Evolutionary conservation across 1,284 basidiomycete species (phyloP).

Genomic region (Ganoderma meredithae): DNA sequence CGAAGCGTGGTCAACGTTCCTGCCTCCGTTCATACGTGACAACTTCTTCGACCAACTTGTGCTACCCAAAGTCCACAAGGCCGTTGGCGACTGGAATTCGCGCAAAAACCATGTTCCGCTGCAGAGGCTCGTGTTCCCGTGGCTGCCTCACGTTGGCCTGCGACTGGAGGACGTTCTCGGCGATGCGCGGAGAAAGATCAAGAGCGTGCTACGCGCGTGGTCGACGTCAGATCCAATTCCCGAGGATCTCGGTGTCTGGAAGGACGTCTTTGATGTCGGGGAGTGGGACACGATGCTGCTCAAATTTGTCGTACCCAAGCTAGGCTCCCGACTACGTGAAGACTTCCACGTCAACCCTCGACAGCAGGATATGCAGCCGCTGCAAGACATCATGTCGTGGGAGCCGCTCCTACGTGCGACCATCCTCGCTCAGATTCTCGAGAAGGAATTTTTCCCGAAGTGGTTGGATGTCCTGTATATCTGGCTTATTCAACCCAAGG

Average conservation of each 20-base stretch:
- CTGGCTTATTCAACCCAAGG: constrained; percentile 88
- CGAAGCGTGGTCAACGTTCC: constrained; percentile 87
- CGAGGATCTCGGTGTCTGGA: constrained; percentile 79
- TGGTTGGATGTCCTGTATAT: constrained; percentile 93
- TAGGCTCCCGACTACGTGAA: constrained; percentile 80
- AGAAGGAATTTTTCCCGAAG: constrained; percentile 94
- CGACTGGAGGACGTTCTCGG: constrained; percentile 82
- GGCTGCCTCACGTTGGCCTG: constrained; percentile 89
- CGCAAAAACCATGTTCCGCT: constrained; percentile 66
- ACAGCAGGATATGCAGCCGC: constrained; percentile 85
- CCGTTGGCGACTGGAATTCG: constrained; percentile 86
- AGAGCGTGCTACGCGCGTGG: constrained; percentile 84
- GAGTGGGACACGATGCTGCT: constrained; percentile 95
- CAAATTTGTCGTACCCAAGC: constrained; percentile 90
- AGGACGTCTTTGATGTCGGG: constrained; percentile 76
- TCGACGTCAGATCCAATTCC: constrained; percentile 78
- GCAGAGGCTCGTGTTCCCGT: constrained; percentile 91
- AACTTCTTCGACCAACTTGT: constrained; percentile 97
- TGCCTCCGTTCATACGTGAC: constrained; percentile 92
- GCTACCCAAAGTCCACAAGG: constrained; percentile 87
- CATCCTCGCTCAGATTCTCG: constrained; percentile 83
- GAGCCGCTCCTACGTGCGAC: constrained; percentile 73
- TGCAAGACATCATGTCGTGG: constrained; percentile 87
- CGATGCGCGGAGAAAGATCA: constrained; percentile 87
- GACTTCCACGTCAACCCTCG: constrained; percentile 91